Evolutionary conservation across 768 basidiomycete genomes (phyloP).

Genomic region (Jaapia argillacea): DNA sequence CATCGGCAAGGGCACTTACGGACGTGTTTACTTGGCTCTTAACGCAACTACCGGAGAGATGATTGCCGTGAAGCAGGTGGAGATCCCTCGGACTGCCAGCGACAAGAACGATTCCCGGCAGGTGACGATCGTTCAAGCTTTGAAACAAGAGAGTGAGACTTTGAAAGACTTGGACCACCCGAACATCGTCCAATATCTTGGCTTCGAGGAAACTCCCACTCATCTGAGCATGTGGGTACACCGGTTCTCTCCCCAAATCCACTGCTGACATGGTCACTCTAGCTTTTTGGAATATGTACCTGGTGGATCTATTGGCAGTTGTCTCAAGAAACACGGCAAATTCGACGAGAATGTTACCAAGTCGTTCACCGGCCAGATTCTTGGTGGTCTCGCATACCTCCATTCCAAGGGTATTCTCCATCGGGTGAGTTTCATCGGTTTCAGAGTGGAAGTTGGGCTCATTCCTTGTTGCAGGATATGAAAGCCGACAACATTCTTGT

Average conservation of each 20-base stretch:
- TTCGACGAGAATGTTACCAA: slow-evolving; percentile 89
- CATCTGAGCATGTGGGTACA: slow-evolving; percentile 83
- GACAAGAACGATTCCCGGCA: slow-evolving; percentile 88
- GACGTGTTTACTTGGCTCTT: slow-evolving; percentile 90
- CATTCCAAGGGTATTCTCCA: slow-evolving; percentile 90
- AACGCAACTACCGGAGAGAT: slow-evolving; percentile 97
- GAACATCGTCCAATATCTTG: slow-evolving; percentile 95
- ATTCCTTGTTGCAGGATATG: slow-evolving; percentile 52
- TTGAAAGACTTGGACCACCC: slow-evolving; percentile 95
- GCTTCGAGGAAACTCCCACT: slow-evolving; percentile 81
- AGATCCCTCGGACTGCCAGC: slow-evolving; percentile 82
- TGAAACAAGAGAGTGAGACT: slow-evolving; percentile 93
- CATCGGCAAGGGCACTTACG: slow-evolving; percentile 95
- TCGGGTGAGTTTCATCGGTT: slow-evolving; percentile 40
- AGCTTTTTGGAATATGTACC: slow-evolving; percentile 99
- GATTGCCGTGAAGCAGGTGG: slow-evolving; percentile 99
- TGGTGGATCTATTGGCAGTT: slow-evolving; percentile 89
- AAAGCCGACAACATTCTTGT: slow-evolving; percentile 99
- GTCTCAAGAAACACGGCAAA: slow-evolving; percentile 84
- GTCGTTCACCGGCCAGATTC: slow-evolving; percentile 87
- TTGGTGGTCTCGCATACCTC: slow-evolving; percentile 86
- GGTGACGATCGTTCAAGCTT: slow-evolving; percentile 75
- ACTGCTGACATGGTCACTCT: slow-evolving; percentile 5
- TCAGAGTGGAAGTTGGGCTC: background rate
- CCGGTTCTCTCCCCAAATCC: slow-evolving; percentile 2